Evolutionary conservation across 805 yeast species (phyloP).

Genomic region (Cyberlindnera xishuangbannaensis): DNA sequence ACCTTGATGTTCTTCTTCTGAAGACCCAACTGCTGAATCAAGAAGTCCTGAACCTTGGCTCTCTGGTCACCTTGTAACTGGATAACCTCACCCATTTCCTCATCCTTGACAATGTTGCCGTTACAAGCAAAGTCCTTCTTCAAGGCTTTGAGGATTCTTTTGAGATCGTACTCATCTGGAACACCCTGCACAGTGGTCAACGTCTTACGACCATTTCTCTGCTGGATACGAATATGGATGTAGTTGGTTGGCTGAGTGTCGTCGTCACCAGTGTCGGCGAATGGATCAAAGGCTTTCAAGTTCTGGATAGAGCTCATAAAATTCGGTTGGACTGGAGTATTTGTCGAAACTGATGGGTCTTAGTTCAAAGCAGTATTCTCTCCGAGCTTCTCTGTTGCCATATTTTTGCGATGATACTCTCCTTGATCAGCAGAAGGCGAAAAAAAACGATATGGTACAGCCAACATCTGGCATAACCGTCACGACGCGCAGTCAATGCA

Average conservation of each 20-base stretch:
- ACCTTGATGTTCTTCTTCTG: constrained; percentile 96
- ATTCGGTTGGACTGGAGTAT: neutral
- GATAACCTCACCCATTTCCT: constrained; percentile 92
- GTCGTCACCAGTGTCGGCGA: constrained; percentile 99
- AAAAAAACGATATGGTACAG: too few relatives aligned
- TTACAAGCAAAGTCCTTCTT: constrained; percentile 99
- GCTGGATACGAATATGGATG: constrained; percentile 98
- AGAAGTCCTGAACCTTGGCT: constrained; percentile 89
- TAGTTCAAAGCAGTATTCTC: too few relatives aligned
- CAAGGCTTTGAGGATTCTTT: constrained; percentile 86
- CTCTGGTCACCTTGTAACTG: constrained; percentile 99
- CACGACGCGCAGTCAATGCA: too few relatives aligned
- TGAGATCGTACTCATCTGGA: constrained; percentile 90
- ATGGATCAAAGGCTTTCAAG: constrained; percentile 84
- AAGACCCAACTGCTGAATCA: constrained; percentile 78
- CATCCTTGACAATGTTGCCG: constrained; percentile 96
- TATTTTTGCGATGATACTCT: too few relatives aligned
- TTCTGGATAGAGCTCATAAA: constrained; percentile 88
- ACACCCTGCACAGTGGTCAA: constrained; percentile 97
- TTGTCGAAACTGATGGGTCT: neutral
- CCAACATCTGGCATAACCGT: too few relatives aligned
- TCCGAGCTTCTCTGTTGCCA: too few relatives aligned
- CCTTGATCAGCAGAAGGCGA: too few relatives aligned
- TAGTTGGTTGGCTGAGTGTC: constrained; percentile 94
- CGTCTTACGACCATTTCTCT: constrained; percentile 98